Evolutionary conservation across 1,284 basidiomycete species (phyloP).

Genomic region (Apiotrichum laibachii): DNA sequence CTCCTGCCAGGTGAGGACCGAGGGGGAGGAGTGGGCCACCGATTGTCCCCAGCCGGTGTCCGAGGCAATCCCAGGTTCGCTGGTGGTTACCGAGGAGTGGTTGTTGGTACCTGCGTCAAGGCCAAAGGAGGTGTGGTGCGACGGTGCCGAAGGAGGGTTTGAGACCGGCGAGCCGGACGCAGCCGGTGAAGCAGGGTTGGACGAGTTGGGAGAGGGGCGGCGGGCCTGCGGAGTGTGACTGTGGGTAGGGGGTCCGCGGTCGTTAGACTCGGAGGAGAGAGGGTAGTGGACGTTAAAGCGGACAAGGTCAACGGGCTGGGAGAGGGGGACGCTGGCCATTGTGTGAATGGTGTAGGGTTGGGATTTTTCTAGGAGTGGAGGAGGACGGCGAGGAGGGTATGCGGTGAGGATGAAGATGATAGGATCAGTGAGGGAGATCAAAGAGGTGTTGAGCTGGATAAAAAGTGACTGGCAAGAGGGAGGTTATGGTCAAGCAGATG

Average conservation of each 20-base stretch:
- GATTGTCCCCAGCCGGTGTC: background rate
- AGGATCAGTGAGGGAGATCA: too few relatives aligned
- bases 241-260: slow-evolving; percentile 1
- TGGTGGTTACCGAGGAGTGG: background rate
- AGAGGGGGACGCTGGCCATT: slow-evolving; percentile 16
- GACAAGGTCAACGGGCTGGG: slow-evolving; percentile 10
- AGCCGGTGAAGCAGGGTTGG: background rate
- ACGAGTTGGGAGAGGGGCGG: background rate
- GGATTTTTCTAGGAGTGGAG: background rate
- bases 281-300: slow-evolving; percentile 5
- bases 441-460: too few relatives aligned
- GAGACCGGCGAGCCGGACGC: background rate
- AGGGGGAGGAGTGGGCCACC: background rate
- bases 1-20: background rate
- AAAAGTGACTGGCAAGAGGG: too few relatives aligned
- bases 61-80: background rate
- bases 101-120: too few relatives aligned
- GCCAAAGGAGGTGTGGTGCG: slow-evolving; percentile 1
- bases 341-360: background rate
- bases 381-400: background rate
- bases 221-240: background rate
- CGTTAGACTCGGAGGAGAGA: background rate
- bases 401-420: too few relatives aligned
- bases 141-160: background rate
- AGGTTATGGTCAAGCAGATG: too few relatives aligned